Conservation (phyloP, 768 basidiomycete species). For the Cystofilobasidium ferigula region DNA sequence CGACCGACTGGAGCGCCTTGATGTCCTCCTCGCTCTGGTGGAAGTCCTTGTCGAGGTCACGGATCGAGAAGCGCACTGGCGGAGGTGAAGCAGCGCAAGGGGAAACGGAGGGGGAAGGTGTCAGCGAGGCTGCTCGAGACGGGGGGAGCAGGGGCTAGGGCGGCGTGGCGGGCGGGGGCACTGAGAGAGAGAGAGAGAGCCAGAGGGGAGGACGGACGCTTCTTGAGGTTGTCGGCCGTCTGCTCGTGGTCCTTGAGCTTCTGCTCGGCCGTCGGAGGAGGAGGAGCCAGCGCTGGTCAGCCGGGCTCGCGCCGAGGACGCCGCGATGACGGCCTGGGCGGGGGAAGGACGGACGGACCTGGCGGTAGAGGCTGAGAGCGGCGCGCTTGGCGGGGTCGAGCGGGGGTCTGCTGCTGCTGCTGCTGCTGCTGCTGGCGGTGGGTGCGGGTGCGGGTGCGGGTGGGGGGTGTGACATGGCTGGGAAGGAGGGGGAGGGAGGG, state of each 20-base stretch:
- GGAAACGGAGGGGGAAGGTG: no score
- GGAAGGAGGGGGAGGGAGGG: neutral
- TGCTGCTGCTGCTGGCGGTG: no score
- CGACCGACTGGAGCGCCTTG: conserved; percentile 96
- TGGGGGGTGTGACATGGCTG: conserved; percentile 10
- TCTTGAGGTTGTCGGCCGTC: conserved; percentile 78
- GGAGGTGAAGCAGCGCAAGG: conserved; percentile 9
- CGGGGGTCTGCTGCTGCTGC: neutral
- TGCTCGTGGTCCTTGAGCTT: conserved; percentile 89
- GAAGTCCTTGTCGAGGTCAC: conserved; percentile 75
- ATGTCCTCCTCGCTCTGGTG: conserved; percentile 97
- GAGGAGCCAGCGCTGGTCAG: no score
- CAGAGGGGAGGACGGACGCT: conserved; percentile 53
- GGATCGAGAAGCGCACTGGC: conserved; percentile 66
- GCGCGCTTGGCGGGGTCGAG: conserved; percentile 33
- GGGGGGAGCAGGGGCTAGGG: no score
- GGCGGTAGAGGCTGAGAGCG: conserved; percentile 39
- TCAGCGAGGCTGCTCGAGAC: no score
- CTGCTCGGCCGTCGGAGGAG: conserved; percentile 44
- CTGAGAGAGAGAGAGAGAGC: no score
- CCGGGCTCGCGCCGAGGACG: conserved; percentile 4
- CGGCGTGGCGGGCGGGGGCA: no score
- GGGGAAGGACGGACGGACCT: conserved; percentile 30
- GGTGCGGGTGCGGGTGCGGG: neutral
- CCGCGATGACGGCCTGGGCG: neutral